These are phyloP conservation scores for Fraxinus angustifolia DNA, from an alignment of 305 asterid species.

Conservation along the genomic window DNA sequence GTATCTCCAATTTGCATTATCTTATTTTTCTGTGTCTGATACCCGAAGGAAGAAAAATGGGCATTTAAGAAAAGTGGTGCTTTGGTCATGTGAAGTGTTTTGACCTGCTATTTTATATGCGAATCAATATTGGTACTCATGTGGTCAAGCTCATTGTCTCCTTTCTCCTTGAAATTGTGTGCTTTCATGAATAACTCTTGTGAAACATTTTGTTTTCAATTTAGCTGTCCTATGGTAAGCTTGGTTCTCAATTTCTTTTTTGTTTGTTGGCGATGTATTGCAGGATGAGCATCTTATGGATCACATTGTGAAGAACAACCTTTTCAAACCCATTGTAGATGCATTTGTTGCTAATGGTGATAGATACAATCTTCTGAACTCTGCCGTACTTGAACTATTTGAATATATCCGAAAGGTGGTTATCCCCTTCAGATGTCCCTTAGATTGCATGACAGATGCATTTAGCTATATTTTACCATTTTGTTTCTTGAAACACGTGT, in stretches of 20 bases:
- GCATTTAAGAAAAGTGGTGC: background rate
- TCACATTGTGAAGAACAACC: constrained; percentile 73
- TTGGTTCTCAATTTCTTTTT: background rate
- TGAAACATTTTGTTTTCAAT: background rate
- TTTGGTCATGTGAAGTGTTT: constrained; percentile 9
- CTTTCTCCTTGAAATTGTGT: background rate
- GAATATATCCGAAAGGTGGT: constrained; percentile 81
- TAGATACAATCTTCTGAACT: constrained; percentile 93
- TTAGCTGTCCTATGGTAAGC: constrained; percentile 4
- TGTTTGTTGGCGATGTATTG: constrained; percentile 19
- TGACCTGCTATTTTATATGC: background rate
- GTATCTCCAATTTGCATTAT: background rate
- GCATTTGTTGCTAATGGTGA: constrained; percentile 80
- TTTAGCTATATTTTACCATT: constrained; percentile 1
- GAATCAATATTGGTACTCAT: background rate
- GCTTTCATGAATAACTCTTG: background rate
- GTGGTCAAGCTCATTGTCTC: background rate
- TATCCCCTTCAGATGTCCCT: constrained; percentile 16
- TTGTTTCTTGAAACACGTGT: constrained; percentile 23
- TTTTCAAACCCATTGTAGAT: constrained; percentile 76
- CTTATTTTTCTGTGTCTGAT: background rate
- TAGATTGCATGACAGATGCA: constrained; percentile 16
- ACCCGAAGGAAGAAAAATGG: background rate
- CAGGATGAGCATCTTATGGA: constrained; percentile 94
- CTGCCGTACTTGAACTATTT: constrained; percentile 86